Base-by-base conservation (phyloP, 345 rosid species). In the Carallia pectinifolia region DNA sequence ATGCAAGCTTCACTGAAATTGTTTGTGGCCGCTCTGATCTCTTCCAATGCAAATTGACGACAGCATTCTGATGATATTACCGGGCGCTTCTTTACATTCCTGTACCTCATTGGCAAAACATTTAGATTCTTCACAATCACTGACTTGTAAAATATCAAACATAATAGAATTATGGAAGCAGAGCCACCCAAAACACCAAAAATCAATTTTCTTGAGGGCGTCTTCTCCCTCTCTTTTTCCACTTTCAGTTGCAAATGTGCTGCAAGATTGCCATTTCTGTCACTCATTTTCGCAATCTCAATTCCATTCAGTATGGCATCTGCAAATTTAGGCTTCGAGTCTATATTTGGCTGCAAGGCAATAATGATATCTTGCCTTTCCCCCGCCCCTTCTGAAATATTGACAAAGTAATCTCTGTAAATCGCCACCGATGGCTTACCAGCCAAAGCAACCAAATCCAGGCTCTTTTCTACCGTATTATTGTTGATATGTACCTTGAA, bases 281-380 rank as follows among this genome's bases (percentile, higher is more conserved):
- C 62, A 58, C 67, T 60, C 4, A 67, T 4, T 54, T 67, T 73
- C 5, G 60, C 36, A 9, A 73, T 73, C 67, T 73, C 77, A 6
- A 61, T 53, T 5, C 71, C 71, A 29, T 67, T 67, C 23, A 73
- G 33, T 29, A 66, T 52, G 1, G 71, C 62, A 17, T 37, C 6
- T 23, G 16, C 4, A 19, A n/a, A 61, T 18, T 15, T 18, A n/a
- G 62, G 33, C 1, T 30, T 50, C 44, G 39, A 31, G 0, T 52
- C 62, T 10, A 29, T 6, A 1, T 30, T 59, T 1, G 76, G 66
- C 39, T 50, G 56, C 53, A 73, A 6, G 6, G 67, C 77, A 5
- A 73, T 13, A 9, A 30, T 31, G 17, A 73, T 4, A 16, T 33
- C 18, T 53, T 66, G 65, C 7, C 23, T 17, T 18, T 58, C 58